These are phyloP conservation scores for Coemansia erecta DNA, from an alignment of 192 early-diverging fungal genomes.

Conservation along the genomic window DNA sequence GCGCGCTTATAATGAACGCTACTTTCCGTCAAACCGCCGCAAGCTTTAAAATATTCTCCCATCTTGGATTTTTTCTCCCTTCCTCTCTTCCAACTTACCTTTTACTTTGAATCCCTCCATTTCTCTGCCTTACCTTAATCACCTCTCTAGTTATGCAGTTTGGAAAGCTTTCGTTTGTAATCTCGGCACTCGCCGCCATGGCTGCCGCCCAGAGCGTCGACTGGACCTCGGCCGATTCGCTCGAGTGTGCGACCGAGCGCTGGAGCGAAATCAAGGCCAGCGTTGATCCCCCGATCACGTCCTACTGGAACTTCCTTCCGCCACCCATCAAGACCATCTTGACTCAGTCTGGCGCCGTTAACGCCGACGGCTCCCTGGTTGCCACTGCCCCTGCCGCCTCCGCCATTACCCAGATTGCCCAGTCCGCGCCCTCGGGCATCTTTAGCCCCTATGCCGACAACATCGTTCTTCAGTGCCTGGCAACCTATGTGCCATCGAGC, in stretches of 20 bases:
- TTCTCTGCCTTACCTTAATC: background rate
- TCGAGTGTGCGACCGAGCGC: slow-evolving; percentile 20
- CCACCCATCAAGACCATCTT: slow-evolving; percentile 12
- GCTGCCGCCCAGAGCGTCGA: slow-evolving; percentile 15
- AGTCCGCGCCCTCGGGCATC: slow-evolving; percentile 19
- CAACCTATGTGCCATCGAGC: slow-evolving; percentile 2
- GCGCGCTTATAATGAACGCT: too few relatives aligned
- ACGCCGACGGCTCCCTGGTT: slow-evolving; percentile 20
- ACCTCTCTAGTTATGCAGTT: slow-evolving; percentile 18
- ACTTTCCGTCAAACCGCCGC: too few relatives aligned
- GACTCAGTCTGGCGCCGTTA: slow-evolving; percentile 10
- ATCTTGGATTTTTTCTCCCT: too few relatives aligned
- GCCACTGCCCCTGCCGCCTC: slow-evolving; percentile 16
- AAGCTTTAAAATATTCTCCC: too few relatives aligned
- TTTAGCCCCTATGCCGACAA: slow-evolving; percentile 33
- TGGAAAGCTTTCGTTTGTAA: slow-evolving; percentile 14
- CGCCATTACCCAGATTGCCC: slow-evolving; percentile 10
- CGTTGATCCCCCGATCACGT: slow-evolving; percentile 19
- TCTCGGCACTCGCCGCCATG: slow-evolving; percentile 18
- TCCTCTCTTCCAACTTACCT: too few relatives aligned
- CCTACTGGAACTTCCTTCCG: slow-evolving; percentile 23
- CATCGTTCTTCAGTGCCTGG: slow-evolving; percentile 27
- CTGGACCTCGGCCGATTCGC: slow-evolving; percentile 19
- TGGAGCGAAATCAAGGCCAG: slow-evolving; percentile 27
- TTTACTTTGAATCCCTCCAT: too few relatives aligned